phyloP scores from a whole-genome alignment of 306 rosid genomes.

The Vachellia collinsii region DNA sequence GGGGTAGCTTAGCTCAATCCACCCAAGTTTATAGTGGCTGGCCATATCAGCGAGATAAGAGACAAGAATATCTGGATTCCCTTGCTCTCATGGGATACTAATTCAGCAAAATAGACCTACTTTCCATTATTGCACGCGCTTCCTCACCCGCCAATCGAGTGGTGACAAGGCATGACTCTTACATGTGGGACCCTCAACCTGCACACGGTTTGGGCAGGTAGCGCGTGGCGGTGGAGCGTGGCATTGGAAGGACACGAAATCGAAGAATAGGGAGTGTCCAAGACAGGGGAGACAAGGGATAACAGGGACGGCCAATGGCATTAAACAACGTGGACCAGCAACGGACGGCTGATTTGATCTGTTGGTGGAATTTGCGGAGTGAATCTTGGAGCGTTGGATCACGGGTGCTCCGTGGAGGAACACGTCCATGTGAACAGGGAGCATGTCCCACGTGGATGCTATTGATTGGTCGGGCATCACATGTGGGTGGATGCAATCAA shows the following conservation, averaged over 20 bases:
- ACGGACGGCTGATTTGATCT: slow-evolving; percentile 48
- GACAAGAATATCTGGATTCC: slow-evolving; percentile 44
- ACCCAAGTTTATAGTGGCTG: slow-evolving; percentile 48
- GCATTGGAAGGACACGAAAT: slow-evolving; percentile 42
- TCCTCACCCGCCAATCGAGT: background rate
- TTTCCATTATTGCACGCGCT: slow-evolving; percentile 43
- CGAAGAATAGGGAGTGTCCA: slow-evolving; percentile 33
- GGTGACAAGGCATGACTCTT: background rate
- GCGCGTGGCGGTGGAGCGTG: slow-evolving; percentile 32
- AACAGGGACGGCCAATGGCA: slow-evolving; percentile 47
- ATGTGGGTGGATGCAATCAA: slow-evolving; percentile 46
- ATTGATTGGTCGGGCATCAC: slow-evolving; percentile 46
- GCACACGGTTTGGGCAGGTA: slow-evolving; percentile 17
- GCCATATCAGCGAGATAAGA: background rate
- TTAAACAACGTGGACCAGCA: slow-evolving; percentile 48
- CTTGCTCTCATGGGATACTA: slow-evolving; percentile 47
- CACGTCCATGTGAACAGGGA: slow-evolving; percentile 53
- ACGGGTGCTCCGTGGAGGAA: slow-evolving; percentile 10
- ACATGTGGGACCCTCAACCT: slow-evolving; percentile 2
- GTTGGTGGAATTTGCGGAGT: slow-evolving; percentile 13
- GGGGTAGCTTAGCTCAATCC: slow-evolving; percentile 1
- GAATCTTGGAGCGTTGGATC: slow-evolving; percentile 54
- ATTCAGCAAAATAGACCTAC: slow-evolving; percentile 33
- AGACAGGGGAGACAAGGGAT: slow-evolving; percentile 46
- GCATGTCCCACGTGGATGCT: slow-evolving; percentile 51